Evolutionary conservation across 345 rosid genomes (phyloP).

Genomic region (Excoecaria agallocha): DNA sequence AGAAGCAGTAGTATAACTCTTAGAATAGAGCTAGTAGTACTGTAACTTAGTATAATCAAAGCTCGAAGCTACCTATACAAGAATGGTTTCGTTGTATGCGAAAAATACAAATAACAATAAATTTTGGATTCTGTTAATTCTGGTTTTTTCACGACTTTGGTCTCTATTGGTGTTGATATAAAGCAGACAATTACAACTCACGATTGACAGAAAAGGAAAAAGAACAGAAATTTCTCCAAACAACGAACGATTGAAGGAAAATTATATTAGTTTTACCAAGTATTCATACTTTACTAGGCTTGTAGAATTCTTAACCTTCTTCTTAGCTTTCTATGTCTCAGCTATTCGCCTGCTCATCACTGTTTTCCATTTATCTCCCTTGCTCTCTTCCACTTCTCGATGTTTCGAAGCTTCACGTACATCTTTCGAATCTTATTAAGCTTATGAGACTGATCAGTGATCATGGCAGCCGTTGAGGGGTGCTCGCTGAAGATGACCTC

Average conservation of each 20-base stretch:
- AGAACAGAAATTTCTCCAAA: background rate
- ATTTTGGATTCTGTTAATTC: too few relatives aligned
- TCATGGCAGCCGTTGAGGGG: constrained; percentile 42
- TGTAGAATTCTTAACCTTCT: background rate
- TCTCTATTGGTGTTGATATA: too few relatives aligned
- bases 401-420: constrained; percentile 43
- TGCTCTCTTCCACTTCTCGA: constrained; percentile 41
- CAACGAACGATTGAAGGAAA: too few relatives aligned
- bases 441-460: constrained; percentile 49
- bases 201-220: background rate
- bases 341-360: constrained; percentile 15
- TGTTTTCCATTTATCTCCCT: constrained; percentile 11
- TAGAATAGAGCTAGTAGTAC: background rate
- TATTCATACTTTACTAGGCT: background rate
- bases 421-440: constrained; percentile 51
- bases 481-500: constrained; percentile 59
- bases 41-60: background rate
- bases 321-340: constrained; percentile 12
- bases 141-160: too few relatives aligned
- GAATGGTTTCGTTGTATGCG: background rate
- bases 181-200: too few relatives aligned
- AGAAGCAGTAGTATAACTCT: constrained; percentile 11
- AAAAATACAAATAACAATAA: too few relatives aligned
- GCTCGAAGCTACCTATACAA: background rate
- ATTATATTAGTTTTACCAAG: background rate